Conservation (phyloP, 202 grass and related monocot genomes). For the Carex sylvatica region DNA sequence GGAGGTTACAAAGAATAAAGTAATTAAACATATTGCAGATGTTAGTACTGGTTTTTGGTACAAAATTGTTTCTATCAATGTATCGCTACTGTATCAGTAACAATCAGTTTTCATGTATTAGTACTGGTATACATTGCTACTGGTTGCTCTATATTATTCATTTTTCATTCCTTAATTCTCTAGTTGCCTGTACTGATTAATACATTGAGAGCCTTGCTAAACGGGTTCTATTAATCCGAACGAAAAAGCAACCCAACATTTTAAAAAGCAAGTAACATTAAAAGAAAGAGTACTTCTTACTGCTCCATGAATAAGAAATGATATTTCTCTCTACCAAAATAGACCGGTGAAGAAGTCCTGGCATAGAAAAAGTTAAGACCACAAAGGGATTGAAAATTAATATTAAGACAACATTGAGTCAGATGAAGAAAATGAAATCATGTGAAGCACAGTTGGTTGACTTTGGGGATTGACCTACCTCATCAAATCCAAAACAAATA, state of each 20-base stretch:
- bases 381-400: neutral
- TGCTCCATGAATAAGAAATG: neutral
- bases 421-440: neutral
- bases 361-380: neutral
- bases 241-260: neutral
- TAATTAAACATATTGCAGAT: neutral
- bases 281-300: neutral
- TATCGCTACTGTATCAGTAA: neutral
- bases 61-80: neutral
- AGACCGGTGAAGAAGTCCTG: constrained; percentile 10
- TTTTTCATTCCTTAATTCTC: neutral
- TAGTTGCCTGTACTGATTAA: neutral
- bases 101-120: neutral
- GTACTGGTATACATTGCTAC: neutral
- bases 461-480: neutral
- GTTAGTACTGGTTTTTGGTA: neutral
- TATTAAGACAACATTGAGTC: neutral
- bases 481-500: neutral
- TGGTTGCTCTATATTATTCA: neutral
- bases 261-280: neutral
- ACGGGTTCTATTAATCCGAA: neutral
- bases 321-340: constrained; percentile 14
- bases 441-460: neutral
- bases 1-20: neutral
- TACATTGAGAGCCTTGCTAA: neutral